Evolutionary conservation across 805 yeast species (phyloP).

Genomic region (Yamadazyma insecticola): DNA sequence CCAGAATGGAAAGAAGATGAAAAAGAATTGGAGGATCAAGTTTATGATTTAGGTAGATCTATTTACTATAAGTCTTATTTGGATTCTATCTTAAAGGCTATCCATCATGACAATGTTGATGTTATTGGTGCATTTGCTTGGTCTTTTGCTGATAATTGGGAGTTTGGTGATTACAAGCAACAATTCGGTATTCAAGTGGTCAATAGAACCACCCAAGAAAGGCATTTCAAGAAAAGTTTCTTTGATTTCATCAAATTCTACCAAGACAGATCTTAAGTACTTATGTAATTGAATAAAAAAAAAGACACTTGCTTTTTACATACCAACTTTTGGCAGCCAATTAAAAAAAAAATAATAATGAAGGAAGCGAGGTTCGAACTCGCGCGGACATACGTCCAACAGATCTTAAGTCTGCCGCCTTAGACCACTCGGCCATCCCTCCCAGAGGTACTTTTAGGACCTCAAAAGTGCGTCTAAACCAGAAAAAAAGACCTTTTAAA

Average conservation of each 20-base stretch:
- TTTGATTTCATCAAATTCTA: constrained; percentile 10
- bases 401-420: constrained; percentile 46
- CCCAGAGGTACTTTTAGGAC: constrained; percentile 29
- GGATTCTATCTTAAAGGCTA: constrained; percentile 19
- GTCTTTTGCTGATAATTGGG: constrained; percentile 30
- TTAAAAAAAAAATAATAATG: constrained; percentile 21
- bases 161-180: constrained; percentile 22
- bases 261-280: constrained; percentile 14
- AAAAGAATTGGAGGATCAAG: constrained; percentile 18
- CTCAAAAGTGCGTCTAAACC: not conserved
- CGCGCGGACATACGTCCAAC: constrained; percentile 44
- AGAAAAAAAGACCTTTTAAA: not conserved
- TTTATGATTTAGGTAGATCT: constrained; percentile 23
- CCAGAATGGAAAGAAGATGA: constrained; percentile 26
- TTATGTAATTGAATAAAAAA: too few species aligned
- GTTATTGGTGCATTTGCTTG: constrained; percentile 28
- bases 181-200: constrained; percentile 23
- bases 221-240: constrained; percentile 19
- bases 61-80: constrained; percentile 23
- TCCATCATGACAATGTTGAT: constrained; percentile 19
- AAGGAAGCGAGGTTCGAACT: constrained; percentile 46
- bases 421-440: constrained; percentile 48
- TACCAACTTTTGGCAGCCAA: too few species aligned
- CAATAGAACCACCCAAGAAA: constrained; percentile 21
- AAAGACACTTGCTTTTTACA: too few species aligned